Base-by-base conservation (phyloP, 352 stramenopile genomes). In the Phytophthora tubulina region DNA sequence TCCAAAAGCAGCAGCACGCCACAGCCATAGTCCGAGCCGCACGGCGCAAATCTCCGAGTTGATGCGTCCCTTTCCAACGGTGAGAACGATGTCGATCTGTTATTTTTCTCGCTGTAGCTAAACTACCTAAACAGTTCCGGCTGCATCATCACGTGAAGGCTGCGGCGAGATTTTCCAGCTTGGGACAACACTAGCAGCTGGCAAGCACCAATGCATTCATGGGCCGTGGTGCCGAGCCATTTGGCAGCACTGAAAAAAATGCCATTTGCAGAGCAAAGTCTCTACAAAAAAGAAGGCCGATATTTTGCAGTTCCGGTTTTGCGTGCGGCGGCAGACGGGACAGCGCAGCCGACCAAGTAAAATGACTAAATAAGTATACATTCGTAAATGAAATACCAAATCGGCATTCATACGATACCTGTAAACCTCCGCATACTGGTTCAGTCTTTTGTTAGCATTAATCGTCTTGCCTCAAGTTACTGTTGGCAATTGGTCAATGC, bases 11-110 rank as follows among this genome's bases (percentile, higher is more conserved):
- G 31, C 52, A 63, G 55, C 55, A 67, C 64, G 48, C 42, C 64
- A 72, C 56, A 52, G 50, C 35, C 49, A 72, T 45, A 67, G 17
- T 17, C 56, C 54, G 27, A 21, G 55, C 50, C 38, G 32, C 17
- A 11, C 48, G 46, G 33, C 48, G 67, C 69, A 76, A 76, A 76
- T 72, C 69, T 31, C 48, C 54, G 54, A 75, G 32, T 75, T 75
- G 68, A 71, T 72, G 60, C 62, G 45, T 51, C 57, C 58, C 54
- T 72, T 64, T 62, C 60, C 50, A 68, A 27, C 13, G 30, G 21
- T 17, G 32, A 66, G 14, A 66, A 58, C 21, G 63, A 57, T 56
- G 35, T 56, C 27, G 31, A 21, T 6, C 50, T 57, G 21, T 27
- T 27, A 27, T 27, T 27, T 27, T 27, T 27, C 21, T 27, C 21